Percentiles rank a stretch among this genome's conserved stretches.
Evolutionary conservation across 2,329 filamentous ascomycete genomes (phyloP).

Genomic region (Didymosphaeria variabile): DNA sequence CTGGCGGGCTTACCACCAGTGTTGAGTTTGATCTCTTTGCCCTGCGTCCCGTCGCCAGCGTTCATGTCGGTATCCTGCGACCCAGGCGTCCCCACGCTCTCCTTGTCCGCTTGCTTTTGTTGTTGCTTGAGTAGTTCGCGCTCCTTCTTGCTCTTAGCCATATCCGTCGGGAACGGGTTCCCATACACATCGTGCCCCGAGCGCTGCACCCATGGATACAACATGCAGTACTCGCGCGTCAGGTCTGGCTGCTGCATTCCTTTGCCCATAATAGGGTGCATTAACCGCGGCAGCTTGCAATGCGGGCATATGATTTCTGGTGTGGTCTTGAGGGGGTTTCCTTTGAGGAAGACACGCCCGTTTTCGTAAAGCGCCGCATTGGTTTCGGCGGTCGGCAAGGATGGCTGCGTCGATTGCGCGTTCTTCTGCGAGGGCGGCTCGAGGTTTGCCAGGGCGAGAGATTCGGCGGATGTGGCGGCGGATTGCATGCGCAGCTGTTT

Average conservation of each 20-base stretch:
- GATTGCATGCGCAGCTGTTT: slow-evolving; percentile 74
- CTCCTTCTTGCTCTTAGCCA: slow-evolving; percentile 79
- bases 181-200: slow-evolving; percentile 82
- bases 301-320: slow-evolving; percentile 76
- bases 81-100: slow-evolving; percentile 56
- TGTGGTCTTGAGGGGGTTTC: slow-evolving; percentile 76
- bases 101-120: slow-evolving; percentile 53
- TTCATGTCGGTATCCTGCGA: slow-evolving; percentile 53
- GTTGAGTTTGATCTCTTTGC: slow-evolving; percentile 58
- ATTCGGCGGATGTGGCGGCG: slow-evolving; percentile 61
- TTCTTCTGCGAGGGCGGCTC: slow-evolving; percentile 46
- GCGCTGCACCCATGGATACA: slow-evolving; percentile 79
- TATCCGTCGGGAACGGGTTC: slow-evolving; percentile 79
- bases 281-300: slow-evolving; percentile 77
- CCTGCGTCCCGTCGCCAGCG: slow-evolving; percentile 37
- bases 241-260: slow-evolving; percentile 71
- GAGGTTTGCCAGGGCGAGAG: slow-evolving; percentile 47
- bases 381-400: slow-evolving; percentile 64
- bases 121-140: slow-evolving; percentile 63
- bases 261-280: slow-evolving; percentile 76
- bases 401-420: slow-evolving; percentile 54
- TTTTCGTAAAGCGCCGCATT: slow-evolving; percentile 76
- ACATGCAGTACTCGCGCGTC: slow-evolving; percentile 75
- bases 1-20: slow-evolving; percentile 56
- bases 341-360: slow-evolving; percentile 72